Percentiles rank a stretch among this genome's conserved stretches.
Evolutionary conservation across 2,329 filamentous ascomycete genomes (phyloP).

Genomic region (Penicillium sp.): DNA sequence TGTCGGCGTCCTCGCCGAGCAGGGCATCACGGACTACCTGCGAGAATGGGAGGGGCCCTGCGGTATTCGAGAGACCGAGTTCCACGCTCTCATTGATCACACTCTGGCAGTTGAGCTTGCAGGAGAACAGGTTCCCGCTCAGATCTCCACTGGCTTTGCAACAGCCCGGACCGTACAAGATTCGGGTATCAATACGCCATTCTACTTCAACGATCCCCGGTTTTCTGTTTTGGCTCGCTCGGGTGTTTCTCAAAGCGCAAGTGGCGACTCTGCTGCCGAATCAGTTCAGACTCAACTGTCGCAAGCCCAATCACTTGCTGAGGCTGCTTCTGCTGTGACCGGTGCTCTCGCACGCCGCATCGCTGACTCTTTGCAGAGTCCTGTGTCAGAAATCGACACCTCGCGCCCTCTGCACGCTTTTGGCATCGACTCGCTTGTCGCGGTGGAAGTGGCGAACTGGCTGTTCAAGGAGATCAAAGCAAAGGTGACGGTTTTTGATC

Average conservation of each 20-base stretch:
- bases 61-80: not conserved
- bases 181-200: not conserved
- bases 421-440: constrained; percentile 3
- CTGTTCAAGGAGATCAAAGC: not conserved
- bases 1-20: not conserved
- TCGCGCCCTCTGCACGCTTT: not conserved
- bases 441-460: not conserved
- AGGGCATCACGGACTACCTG: not conserved
- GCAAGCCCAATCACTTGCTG: not conserved
- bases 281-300: not conserved
- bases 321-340: not conserved
- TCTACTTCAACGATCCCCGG: not conserved
- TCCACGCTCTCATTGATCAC: constrained; percentile 1
- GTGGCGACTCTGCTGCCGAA: too few species aligned
- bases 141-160: not conserved
- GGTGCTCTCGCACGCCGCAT: not conserved
- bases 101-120: not conserved
- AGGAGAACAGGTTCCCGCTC: not conserved
- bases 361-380: not conserved
- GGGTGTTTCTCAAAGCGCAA: too few species aligned
- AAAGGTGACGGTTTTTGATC: not conserved
- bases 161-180: not conserved
- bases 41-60: not conserved
- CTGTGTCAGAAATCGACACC: not conserved
- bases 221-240: not conserved